These are phyloP conservation scores for Lentinula guzmanii DNA, from an alignment of 768 basidiomycete genomes.

Conservation along the genomic window DNA sequence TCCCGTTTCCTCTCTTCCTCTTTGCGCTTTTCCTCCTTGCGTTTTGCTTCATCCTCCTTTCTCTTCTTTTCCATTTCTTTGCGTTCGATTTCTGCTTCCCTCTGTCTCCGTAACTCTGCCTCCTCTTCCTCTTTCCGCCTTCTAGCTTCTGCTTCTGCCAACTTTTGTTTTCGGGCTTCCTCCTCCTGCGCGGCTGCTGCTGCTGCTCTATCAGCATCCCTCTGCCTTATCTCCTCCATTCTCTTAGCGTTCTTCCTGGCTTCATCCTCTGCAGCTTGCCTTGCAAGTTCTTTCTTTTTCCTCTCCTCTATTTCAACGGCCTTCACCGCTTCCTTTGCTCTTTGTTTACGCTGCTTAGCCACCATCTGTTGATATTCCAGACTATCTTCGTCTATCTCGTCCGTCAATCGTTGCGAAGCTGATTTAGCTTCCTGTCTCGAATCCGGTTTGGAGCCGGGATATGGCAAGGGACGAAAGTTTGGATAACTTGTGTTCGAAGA, in stretches of 20 bases:
- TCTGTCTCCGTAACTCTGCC: slow-evolving; percentile 16
- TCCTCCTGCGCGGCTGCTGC: slow-evolving; percentile 2
- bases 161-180: slow-evolving; percentile 7
- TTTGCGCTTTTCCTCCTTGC: background rate
- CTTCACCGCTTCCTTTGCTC: background rate
- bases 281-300: slow-evolving; percentile 5
- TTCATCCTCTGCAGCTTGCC: slow-evolving; percentile 20
- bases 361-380: slow-evolving; percentile 2
- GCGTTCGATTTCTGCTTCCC: slow-evolving; percentile 17
- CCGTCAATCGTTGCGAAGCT: background rate
- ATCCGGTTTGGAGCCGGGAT: background rate
- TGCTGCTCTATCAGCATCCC: slow-evolving; percentile 11
- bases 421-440: background rate
- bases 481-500: background rate
- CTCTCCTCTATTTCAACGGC: background rate
- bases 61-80: slow-evolving; percentile 12
- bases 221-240: slow-evolving; percentile 19
- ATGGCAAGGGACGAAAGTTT: background rate
- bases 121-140: slow-evolving; percentile 1
- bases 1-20: slow-evolving; percentile 25
- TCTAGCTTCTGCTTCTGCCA: slow-evolving; percentile 15
- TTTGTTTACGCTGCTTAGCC: background rate
- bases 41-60: background rate
- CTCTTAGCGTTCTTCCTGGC: slow-evolving; percentile 14
- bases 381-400: background rate